Evolutionary conservation across 257 asterid species (phyloP).

Genomic region (Solanum paucissectum): DNA sequence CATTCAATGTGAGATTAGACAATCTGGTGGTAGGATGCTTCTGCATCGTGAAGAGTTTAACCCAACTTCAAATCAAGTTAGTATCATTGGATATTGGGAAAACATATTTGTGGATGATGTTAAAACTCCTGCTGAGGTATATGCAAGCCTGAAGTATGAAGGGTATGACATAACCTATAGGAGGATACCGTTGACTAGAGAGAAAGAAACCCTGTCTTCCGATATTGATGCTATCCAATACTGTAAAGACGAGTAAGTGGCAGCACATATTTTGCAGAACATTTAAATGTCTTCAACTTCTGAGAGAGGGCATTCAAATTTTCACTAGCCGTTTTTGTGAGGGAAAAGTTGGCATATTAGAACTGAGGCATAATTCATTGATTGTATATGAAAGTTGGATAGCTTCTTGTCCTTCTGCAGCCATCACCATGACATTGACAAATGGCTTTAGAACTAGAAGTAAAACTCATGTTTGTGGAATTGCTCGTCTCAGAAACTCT

Average conservation of each 20-base stretch:
- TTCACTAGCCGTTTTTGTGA: background rate
- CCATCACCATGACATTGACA: background rate
- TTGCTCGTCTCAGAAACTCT: background rate
- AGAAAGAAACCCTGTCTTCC: conserved; percentile 87
- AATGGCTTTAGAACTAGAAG: background rate
- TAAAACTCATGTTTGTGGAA: background rate
- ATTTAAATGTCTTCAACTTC: background rate
- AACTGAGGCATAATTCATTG: background rate
- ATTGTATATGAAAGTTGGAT: background rate
- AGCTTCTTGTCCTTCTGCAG: background rate
- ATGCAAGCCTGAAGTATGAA: conserved; percentile 53
- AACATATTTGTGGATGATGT: conserved; percentile 80
- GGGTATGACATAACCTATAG: conserved; percentile 54
- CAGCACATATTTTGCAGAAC: conserved; percentile 1
- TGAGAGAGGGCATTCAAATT: background rate
- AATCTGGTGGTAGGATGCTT: conserved; percentile 94
- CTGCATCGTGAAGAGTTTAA: conserved; percentile 93
- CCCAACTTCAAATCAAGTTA: conserved; percentile 71
- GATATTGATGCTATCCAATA: conserved; percentile 92
- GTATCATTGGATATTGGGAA: conserved; percentile 94
- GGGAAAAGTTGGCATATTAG: background rate
- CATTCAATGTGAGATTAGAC: conserved; percentile 65
- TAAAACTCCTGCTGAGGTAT: conserved; percentile 88
- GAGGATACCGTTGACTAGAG: conserved; percentile 95
- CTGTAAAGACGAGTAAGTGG: conserved; percentile 77